These are phyloP conservation scores for Colletotrichum nymphaeae DNA, from an alignment of 2,329 filamentous ascomycete genomes.

Conservation along the genomic window DNA sequence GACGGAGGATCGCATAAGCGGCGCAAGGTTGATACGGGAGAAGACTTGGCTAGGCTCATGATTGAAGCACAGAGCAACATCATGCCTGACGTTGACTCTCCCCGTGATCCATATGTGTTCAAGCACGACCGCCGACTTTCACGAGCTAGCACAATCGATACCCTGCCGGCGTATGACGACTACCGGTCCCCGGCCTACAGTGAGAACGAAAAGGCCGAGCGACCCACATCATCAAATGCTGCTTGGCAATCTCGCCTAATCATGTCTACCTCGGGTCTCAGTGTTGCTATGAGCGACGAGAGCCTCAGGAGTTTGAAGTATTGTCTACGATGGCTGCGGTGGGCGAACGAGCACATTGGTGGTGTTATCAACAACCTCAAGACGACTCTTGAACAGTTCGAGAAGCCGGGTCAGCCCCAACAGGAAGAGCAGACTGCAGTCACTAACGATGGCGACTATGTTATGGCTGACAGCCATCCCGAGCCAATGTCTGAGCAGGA, in stretches of 20 bases:
- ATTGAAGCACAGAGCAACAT: constrained; percentile 32
- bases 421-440: background rate
- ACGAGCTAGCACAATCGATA: constrained; percentile 76
- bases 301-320: constrained; percentile 87
- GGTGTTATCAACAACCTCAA: constrained; percentile 81
- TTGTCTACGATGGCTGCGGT: constrained; percentile 82
- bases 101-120: constrained; percentile 40
- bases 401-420: constrained; percentile 54
- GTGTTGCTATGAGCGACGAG: constrained; percentile 90
- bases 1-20: constrained; percentile 65
- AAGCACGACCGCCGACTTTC: constrained; percentile 66
- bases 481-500: constrained; percentile 47
- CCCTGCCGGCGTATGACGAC: constrained; percentile 86
- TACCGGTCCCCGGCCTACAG: constrained; percentile 80
- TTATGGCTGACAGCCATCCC: constrained; percentile 38
- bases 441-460: constrained; percentile 38
- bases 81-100: constrained; percentile 34
- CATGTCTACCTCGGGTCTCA: constrained; percentile 90
- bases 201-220: constrained; percentile 59
- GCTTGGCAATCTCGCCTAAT: constrained; percentile 86
- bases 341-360: constrained; percentile 85
- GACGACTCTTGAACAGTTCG: constrained; percentile 83
- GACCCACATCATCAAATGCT: constrained; percentile 39
- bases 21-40: constrained; percentile 62
- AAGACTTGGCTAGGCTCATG: constrained; percentile 41